Conservation (phyloP, 176 grass and related monocot genomes). For the Neostapfia colusana region DNA sequence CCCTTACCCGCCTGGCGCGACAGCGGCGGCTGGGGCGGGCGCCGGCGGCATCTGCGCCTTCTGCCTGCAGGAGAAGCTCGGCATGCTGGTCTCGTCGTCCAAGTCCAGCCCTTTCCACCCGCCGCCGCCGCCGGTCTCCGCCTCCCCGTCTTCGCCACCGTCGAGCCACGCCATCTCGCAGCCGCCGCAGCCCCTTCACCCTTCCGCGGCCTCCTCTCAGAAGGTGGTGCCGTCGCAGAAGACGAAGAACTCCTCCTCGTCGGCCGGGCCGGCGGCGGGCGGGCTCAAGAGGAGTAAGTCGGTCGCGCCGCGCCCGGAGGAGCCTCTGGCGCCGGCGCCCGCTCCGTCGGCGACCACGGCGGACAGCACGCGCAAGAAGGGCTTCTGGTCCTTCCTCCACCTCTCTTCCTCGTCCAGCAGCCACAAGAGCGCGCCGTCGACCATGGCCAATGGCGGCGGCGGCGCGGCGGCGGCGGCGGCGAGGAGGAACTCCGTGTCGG, state of each 20-base stretch:
- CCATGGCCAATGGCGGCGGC: not conserved
- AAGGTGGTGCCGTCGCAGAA: constrained; percentile 15
- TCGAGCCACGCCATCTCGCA: constrained; percentile 43
- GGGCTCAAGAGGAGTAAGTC: constrained; percentile 85
- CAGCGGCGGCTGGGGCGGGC: constrained; percentile 42
- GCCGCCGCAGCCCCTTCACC: constrained; percentile 19
- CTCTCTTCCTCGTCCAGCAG: constrained; percentile 49
- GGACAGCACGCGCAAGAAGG: constrained; percentile 90
- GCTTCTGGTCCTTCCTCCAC: constrained; percentile 99
- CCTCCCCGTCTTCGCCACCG: constrained; percentile 53
- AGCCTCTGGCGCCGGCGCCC: constrained; percentile 11
- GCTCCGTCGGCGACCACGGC: constrained; percentile 21
- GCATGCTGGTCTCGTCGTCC: constrained; percentile 87
- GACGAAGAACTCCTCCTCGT: constrained; percentile 3
- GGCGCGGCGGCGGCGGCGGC: constrained; percentile 5
- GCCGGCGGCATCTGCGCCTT: constrained; percentile 88
- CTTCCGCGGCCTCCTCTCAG: constrained; percentile 8
- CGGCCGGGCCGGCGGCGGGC: not conserved
- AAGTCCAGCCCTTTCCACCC: constrained; percentile 79
- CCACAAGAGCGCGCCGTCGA: constrained; percentile 37
- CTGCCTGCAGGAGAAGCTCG: constrained; percentile 99
- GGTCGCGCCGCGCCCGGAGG: constrained; percentile 62
- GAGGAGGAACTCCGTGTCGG: constrained; percentile 60
- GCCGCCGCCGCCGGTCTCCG: constrained; percentile 48
- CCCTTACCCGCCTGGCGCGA: constrained; percentile 64